Evolutionary conservation across 2,329 filamentous ascomycete genomes (phyloP).

Genomic region (Endoconidiophora laricicola): DNA sequence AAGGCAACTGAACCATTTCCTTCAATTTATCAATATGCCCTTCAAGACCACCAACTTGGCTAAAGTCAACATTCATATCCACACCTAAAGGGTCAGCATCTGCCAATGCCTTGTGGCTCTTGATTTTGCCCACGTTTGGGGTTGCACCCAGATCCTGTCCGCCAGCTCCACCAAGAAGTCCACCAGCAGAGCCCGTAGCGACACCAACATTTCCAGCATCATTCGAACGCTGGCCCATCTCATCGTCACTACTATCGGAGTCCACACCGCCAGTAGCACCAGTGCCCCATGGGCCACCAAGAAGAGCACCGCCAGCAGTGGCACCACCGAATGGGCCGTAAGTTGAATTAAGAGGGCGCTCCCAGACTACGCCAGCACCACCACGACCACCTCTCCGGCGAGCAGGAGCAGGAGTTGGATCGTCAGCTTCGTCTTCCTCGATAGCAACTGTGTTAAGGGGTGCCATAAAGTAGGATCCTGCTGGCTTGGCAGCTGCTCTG

Average conservation of each 20-base stretch:
- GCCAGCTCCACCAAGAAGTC: constrained; percentile 26
- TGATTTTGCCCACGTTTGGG: constrained; percentile 77
- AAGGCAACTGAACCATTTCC: constrained; percentile 91
- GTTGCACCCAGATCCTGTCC: constrained; percentile 30
- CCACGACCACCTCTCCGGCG: constrained; percentile 49
- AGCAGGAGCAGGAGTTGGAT: constrained; percentile 49
- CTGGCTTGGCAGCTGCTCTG: constrained; percentile 42
- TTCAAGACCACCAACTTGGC: constrained; percentile 80
- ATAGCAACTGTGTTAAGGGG: constrained; percentile 45
- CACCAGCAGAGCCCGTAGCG: constrained; percentile 37
- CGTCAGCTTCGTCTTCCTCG: constrained; percentile 58
- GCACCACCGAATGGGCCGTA: constrained; percentile 87
- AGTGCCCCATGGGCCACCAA: constrained; percentile 58
- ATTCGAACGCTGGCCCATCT: constrained; percentile 48
- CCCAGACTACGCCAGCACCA: constrained; percentile 45
- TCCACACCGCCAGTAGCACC: constrained; percentile 65
- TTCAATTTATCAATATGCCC: constrained; percentile 94
- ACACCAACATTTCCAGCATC: constrained; percentile 43
- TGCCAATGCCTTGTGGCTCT: constrained; percentile 77
- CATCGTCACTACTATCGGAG: constrained; percentile 94
- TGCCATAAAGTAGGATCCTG: constrained; percentile 68
- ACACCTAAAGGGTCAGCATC: constrained; percentile 92
- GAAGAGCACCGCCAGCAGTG: constrained; percentile 52
- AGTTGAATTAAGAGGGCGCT: constrained; percentile 73
- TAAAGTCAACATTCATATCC: constrained; percentile 83